phyloP scores from a whole-genome alignment of 176 grass and related monocot genomes.

The Oryza officinalis region DNA sequence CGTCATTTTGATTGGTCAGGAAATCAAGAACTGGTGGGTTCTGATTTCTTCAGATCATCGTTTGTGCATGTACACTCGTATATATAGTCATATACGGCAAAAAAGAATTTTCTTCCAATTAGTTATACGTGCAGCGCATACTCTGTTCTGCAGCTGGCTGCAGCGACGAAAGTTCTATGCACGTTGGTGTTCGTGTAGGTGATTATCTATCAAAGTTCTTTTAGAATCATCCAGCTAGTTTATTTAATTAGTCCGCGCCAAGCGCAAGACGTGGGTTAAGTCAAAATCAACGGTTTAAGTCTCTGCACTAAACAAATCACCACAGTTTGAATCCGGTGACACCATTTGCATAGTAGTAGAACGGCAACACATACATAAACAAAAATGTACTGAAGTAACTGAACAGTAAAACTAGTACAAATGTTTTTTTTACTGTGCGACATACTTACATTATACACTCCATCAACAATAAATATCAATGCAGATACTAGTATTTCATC shows the following conservation, averaged over 20 bases:
- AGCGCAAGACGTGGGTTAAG: conserved; percentile 45
- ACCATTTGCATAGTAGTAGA: not conserved
- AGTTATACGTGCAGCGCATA: not conserved
- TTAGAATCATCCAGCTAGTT: not conserved
- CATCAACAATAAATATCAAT: not conserved
- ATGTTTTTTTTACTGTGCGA: not conserved
- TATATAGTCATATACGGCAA: not conserved
- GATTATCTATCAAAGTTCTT: not conserved
- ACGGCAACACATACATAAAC: not conserved
- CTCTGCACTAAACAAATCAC: not conserved
- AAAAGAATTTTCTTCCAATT: too few species aligned
- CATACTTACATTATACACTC: not conserved
- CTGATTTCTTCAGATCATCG: not conserved
- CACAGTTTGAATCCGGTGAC: not conserved
- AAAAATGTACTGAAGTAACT: not conserved
- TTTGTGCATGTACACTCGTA: not conserved
- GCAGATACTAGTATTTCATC: not conserved
- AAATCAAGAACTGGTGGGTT: not conserved
- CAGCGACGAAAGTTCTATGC: not conserved
- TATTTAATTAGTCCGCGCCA: not conserved
- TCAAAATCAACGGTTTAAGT: conserved; percentile 1
- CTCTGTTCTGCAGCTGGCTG: not conserved
- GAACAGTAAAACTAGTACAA: not conserved
- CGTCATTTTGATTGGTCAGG: not conserved
- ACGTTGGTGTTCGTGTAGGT: conserved; percentile 3